A percentile compares a stretch with the other conserved stretches of the same genome.
These are phyloP conservation scores for Rhizopus sp. DNA, from an alignment of 371 early-diverging fungal species.

Conservation along the genomic window DNA sequence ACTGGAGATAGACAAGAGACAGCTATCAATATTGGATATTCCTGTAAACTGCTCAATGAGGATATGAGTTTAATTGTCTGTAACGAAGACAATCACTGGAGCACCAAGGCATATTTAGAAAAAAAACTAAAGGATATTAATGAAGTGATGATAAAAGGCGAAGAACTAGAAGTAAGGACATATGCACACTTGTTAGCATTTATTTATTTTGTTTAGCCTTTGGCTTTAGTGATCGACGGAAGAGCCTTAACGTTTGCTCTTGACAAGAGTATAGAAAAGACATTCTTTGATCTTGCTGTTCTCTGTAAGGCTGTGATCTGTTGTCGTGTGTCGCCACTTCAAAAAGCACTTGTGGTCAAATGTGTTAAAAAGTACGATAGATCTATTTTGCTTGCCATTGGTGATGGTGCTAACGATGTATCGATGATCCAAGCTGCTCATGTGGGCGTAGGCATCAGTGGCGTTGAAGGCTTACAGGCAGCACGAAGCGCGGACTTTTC, in stretches of 20 bases:
- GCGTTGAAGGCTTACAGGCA: constrained; percentile 97
- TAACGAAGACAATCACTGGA: constrained; percentile 70
- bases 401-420: constrained; percentile 99
- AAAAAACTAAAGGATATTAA: constrained; percentile 72
- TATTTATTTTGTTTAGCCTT: constrained; percentile 26
- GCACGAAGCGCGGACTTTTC: constrained; percentile 95
- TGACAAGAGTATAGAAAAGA: constrained; percentile 62
- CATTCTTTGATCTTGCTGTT: constrained; percentile 74
- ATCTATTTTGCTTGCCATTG: constrained; percentile 85
- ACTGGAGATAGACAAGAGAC: constrained; percentile 95
- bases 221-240: constrained; percentile 74
- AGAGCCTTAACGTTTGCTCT: constrained; percentile 66
- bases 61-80: constrained; percentile 81
- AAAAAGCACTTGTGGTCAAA: constrained; percentile 91
- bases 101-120: constrained; percentile 68
- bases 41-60: constrained; percentile 84
- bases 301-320: constrained; percentile 85
- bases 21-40: constrained; percentile 90
- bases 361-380: constrained; percentile 77
- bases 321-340: constrained; percentile 92
- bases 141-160: constrained; percentile 52
- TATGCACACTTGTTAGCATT: constrained; percentile 6
- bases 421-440: constrained; percentile 98
- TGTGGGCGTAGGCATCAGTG: constrained; percentile 96
- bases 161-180: constrained; percentile 60